A percentile compares a stretch with the other conserved stretches of the same genome.
These are phyloP conservation scores for Phytopythium boreale DNA, from an alignment of 352 stramenopile genomes.

Conservation along the genomic window DNA sequence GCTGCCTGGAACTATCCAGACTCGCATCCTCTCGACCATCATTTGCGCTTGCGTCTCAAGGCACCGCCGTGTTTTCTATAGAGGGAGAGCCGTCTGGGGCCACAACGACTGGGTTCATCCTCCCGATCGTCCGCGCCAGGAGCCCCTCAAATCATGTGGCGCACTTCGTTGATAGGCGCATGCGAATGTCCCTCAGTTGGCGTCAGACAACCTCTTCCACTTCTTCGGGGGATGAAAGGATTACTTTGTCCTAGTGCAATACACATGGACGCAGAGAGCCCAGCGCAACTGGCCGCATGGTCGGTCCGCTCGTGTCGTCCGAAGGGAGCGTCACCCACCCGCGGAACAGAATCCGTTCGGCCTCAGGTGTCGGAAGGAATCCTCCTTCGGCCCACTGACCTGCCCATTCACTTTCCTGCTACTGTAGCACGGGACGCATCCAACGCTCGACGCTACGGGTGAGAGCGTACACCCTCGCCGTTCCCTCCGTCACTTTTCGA, in stretches of 20 bases:
- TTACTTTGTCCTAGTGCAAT: neutral
- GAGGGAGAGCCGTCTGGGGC: neutral
- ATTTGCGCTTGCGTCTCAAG: no score
- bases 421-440: neutral
- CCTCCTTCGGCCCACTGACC: no score
- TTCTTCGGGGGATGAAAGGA: no score
- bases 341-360: neutral
- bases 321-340: neutral
- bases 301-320: no score
- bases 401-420: neutral
- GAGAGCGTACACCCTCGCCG: neutral
- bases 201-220: no score
- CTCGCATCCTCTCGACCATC: no score
- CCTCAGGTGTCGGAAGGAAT: neutral
- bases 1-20: no score
- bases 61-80: no score
- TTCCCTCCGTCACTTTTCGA: neutral
- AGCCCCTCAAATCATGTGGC: neutral
- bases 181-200: no score
- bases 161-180: no score
- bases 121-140: neutral
- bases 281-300: neutral
- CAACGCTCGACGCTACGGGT: neutral
- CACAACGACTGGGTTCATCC: neutral
- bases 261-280: neutral